Conservation (phyloP, 768 basidiomycete genomes). For the Boletus bicolor region DNA sequence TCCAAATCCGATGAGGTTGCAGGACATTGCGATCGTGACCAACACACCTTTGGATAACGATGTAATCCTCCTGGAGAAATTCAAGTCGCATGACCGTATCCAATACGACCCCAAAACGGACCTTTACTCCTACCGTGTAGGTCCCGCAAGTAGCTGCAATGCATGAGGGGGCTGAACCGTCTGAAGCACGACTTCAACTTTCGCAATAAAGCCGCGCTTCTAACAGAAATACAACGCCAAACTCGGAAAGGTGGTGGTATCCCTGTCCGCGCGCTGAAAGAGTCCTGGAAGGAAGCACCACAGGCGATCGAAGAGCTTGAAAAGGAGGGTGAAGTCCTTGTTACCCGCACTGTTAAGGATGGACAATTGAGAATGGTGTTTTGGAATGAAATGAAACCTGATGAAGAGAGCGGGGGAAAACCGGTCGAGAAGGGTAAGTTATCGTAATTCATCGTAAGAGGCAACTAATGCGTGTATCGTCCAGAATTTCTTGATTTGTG, state of each 20-base stretch:
- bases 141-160: constrained; percentile 14
- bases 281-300: constrained; percentile 88
- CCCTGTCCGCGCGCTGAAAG: constrained; percentile 78
- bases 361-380: constrained; percentile 82
- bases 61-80: constrained; percentile 67
- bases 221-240: constrained; percentile 83
- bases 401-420: constrained; percentile 65
- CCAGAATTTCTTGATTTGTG: constrained; percentile 86
- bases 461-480: constrained; percentile 5
- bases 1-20: constrained; percentile 78
- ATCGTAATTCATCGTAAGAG: not conserved
- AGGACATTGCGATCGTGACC: constrained; percentile 82
- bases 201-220: constrained; percentile 75
- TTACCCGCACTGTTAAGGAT: constrained; percentile 83
- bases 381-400: constrained; percentile 85
- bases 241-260: constrained; percentile 83
- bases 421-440: constrained; percentile 75
- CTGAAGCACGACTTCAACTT: constrained; percentile 82
- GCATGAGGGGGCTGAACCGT: constrained; percentile 6
- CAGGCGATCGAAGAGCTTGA: constrained; percentile 86
- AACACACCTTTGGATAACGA: constrained; percentile 77
- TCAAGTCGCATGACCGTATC: constrained; percentile 78
- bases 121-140: constrained; percentile 81
- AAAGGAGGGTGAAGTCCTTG: constrained; percentile 81
- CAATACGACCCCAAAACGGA: constrained; percentile 79